Conservation (phyloP, 2,329 filamentous ascomycete species). For the Nannizziopsis barbatae region DNA sequence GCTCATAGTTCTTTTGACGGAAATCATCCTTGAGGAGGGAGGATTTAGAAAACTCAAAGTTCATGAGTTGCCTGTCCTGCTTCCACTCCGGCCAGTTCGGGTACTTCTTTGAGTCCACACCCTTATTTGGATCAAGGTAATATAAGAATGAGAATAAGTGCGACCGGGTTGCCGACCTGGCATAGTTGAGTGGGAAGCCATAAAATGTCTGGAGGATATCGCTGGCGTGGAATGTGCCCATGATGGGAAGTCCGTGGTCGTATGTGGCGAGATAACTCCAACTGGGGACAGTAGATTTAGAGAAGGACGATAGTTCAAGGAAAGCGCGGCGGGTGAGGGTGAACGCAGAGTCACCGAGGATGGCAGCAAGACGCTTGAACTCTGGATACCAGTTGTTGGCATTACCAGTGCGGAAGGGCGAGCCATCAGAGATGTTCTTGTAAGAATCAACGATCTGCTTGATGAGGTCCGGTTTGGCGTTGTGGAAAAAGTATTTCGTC, state of each 20-base stretch:
- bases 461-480: slow-evolving; percentile 43
- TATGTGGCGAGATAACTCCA: slow-evolving; percentile 72
- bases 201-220: slow-evolving; percentile 61
- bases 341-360: slow-evolving; percentile 65
- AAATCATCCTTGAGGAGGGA: slow-evolving; percentile 24
- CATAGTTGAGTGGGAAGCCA: slow-evolving; percentile 52
- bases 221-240: slow-evolving; percentile 65
- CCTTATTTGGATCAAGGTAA: slow-evolving; percentile 57
- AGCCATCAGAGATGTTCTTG: slow-evolving; percentile 48
- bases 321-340: slow-evolving; percentile 58
- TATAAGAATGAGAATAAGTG: slow-evolving; percentile 67
- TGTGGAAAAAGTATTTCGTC: slow-evolving; percentile 47
- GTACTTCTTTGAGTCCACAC: slow-evolving; percentile 24
- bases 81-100: slow-evolving; percentile 48
- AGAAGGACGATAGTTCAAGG: slow-evolving; percentile 39
- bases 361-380: slow-evolving; percentile 64
- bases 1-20: neutral
- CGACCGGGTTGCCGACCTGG: slow-evolving; percentile 47
- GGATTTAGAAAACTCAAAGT: slow-evolving; percentile 34
- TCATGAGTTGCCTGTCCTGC: slow-evolving; percentile 37
- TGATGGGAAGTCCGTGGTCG: slow-evolving; percentile 55
- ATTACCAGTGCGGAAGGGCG: slow-evolving; percentile 58
- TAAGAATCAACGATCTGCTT: slow-evolving; percentile 52
- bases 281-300: slow-evolving; percentile 48
- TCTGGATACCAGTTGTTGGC: slow-evolving; percentile 65